Evolutionary conservation across 2,329 filamentous ascomycete species (phyloP), one percentile per base, ranked within the genome.

Genomic region (Orbilia javanica): DNA sequence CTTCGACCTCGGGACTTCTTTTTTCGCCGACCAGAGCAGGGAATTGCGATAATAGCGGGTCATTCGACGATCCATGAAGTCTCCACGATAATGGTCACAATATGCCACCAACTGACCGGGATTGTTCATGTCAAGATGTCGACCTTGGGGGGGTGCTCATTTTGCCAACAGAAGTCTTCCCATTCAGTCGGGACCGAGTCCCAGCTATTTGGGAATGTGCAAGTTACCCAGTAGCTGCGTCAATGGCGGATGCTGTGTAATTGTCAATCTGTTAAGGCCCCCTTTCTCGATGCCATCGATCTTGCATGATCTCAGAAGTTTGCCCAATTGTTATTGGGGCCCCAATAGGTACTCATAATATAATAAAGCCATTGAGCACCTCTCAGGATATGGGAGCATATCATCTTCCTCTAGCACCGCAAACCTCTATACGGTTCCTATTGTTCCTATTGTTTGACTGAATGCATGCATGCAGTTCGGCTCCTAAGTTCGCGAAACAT

Each of bases 341-440:
- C n/a, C n/a, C n/a, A n/a, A n/a, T n/a, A 18, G 46, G 31, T n/a
- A 50, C 25, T 64, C 34, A n/a, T 25, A 65, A 60, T 76, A 76
- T 76, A 76, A 76, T 69, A 39, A 36, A 57, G 65, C 55, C 72
- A 65, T 65, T 60, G 72, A 65, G 60, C 72, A n/a, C 57, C 29
- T 50, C 18, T 20, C 42, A 8, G 34, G 7, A 15, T 2, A 22
- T 60, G 27, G 57, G 7, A 18, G 69, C 39, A 72, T 48, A 50
- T 22, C 27, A 36, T 20, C 13, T 39, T 66, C 18, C 27, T 27
- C 46, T n/a, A 15, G n/a, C 15, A 20, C n/a, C 42, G 36, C 36
- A 20, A 8, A 39, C 13, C 15, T 13, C 4, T 20, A 52, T 39
- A 50, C 25, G 13, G 25, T 15, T 20, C 10, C 27, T 25, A 64